Evolutionary conservation across 257 asterid genomes (phyloP), one percentile per base, ranked within the genome.

Genomic region (Voacanga thouarsii): DNA sequence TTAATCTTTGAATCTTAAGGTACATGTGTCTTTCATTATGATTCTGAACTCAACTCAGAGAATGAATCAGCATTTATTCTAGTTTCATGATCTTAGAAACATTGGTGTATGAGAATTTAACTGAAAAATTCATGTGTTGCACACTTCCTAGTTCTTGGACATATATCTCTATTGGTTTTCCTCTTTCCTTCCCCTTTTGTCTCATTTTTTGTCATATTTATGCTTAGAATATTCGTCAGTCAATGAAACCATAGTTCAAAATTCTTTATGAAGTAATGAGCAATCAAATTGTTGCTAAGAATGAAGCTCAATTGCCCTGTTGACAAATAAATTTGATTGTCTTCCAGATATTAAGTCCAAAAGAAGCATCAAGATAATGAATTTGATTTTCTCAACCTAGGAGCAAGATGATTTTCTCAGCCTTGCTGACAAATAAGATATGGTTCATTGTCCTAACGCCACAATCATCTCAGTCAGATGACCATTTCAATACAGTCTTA

Each of bases 1-100:
- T 71, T 73, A 55, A 75, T 53, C 72, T 82, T 78, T 21, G 76
- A 74, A 23, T 43, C 74, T 79, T 51, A 70, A 26, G 37, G 30
- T 21, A 6, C 16, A 16, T 69, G 45, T 12, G 16, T 51, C 18
- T 72, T 26, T 14, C 24, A 28, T 26, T 50, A 74, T 43, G 43
- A 71, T 51, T 63, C 49, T 18, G 19, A 51, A 33, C 71, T 77
- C 65, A 33, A n/a, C 18, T 47, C n/a, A 47, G 51, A n/a, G 56
- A 33, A 24, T 39, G 49, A 19, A 16, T 3, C 44, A 51, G 15
- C 10, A 53, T 19, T 30, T 11, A 28, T 72, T 10, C 9, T 18
- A 49, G 19, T 24, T 15, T 0, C 44, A 16, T 18, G 43, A 7
- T 7, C 30, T 37, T 12, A 14, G 53, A 43, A 64, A 11, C 11